These are phyloP conservation scores for Kandelia obovata DNA, from an alignment of 345 rosid genomes.

Conservation along the genomic window DNA sequence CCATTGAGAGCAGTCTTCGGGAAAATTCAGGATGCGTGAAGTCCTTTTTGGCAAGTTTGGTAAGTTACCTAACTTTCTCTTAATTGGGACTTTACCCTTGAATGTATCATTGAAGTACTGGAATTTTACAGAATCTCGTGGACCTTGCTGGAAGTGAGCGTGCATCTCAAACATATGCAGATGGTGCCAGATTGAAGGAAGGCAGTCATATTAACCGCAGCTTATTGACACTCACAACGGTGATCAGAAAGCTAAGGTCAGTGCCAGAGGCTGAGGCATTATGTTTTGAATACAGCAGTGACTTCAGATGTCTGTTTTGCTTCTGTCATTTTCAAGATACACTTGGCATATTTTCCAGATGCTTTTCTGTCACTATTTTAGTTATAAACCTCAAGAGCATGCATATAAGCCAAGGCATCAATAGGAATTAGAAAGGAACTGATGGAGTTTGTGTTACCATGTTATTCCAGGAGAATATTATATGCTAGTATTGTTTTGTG, in stretches of 20 bases:
- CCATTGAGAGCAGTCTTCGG: conserved; percentile 77
- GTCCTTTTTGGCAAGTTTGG: conserved; percentile 88
- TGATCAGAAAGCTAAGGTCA: conserved; percentile 95
- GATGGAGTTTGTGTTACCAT: neutral
- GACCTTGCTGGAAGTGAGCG: conserved; percentile 99
- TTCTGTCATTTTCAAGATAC: neutral
- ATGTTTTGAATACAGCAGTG: conserved; percentile 1
- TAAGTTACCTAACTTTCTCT: conserved; percentile 28
- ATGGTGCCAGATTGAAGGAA: conserved; percentile 82
- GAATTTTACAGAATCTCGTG: conserved; percentile 74
- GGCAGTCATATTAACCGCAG: conserved; percentile 95
- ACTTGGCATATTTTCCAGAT: neutral
- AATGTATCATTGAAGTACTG: conserved; percentile 5
- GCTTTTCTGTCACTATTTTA: neutral
- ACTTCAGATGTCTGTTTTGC: neutral
- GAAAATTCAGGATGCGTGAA: conserved; percentile 72
- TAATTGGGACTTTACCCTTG: conserved; percentile 6
- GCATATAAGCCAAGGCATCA: no score
- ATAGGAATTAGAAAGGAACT: neutral
- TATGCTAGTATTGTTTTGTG: neutral
- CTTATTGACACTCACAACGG: conserved; percentile 85
- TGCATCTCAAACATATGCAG: conserved; percentile 77
- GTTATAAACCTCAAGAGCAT: neutral
- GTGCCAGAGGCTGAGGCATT: conserved; percentile 14
- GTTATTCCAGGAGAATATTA: neutral